Evolutionary conservation across 805 yeast species (phyloP).

Genomic region (Maudiozyma turicensis): DNA sequence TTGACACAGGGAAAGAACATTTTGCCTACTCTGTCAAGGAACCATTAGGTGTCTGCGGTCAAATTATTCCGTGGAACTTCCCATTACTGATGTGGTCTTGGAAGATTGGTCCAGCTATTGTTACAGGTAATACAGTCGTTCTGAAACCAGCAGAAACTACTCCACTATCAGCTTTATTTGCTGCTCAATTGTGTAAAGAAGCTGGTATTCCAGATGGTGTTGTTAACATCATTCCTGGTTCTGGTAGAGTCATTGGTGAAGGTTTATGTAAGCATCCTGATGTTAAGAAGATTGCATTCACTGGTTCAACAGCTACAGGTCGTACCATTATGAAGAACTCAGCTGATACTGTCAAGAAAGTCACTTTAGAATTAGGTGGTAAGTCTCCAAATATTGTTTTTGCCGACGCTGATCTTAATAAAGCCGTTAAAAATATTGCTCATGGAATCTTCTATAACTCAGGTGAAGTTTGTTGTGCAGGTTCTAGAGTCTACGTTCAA

Average conservation of each 20-base stretch:
- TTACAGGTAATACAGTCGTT: conserved; percentile 82
- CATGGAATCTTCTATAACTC: conserved; percentile 85
- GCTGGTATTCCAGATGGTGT: conserved; percentile 93
- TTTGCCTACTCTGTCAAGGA: conserved; percentile 76
- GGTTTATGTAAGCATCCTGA: conserved; percentile 69
- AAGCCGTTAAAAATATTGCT: conserved; percentile 66
- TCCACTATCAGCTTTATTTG: conserved; percentile 77
- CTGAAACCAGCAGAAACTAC: conserved; percentile 89
- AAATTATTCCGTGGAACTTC: conserved; percentile 95
- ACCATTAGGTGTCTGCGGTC: conserved; percentile 93
- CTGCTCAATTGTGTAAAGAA: conserved; percentile 57
- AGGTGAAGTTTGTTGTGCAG: conserved; percentile 95
- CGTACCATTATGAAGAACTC: conserved; percentile 72
- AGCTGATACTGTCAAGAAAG: conserved; percentile 76
- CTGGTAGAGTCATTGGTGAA: conserved; percentile 76
- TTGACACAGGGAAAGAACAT: conserved; percentile 66
- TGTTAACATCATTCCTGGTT: conserved; percentile 77
- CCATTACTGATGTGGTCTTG: conserved; percentile 90
- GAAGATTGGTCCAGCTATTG: conserved; percentile 90
- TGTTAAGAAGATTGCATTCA: conserved; percentile 85
- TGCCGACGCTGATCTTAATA: conserved; percentile 72
- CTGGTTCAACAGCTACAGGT: conserved; percentile 92
- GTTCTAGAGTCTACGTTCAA: conserved; percentile 84
- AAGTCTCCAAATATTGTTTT: conserved; percentile 88
- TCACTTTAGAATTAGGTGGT: conserved; percentile 93